These are phyloP conservation scores for Trichoderma arundinaceum DNA, from an alignment of 2,329 filamentous ascomycete genomes.

Conservation along the genomic window DNA sequence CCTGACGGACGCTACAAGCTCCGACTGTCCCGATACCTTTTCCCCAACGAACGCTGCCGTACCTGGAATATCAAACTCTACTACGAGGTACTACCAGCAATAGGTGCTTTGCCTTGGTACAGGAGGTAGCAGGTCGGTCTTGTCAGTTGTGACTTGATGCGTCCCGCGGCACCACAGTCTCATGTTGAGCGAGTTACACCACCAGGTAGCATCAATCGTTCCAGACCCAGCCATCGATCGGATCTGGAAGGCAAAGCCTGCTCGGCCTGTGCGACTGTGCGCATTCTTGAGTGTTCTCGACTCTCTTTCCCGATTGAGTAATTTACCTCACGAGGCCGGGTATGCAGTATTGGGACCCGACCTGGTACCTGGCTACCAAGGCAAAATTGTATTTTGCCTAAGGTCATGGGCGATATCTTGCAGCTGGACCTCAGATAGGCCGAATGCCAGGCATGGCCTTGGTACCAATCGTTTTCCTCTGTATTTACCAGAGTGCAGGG, in stretches of 20 bases:
- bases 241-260: background rate
- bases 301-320: slow-evolving; percentile 13
- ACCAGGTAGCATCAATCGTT: background rate
- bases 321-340: background rate
- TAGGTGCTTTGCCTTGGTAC: no score
- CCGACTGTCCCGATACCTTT: background rate
- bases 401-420: no score
- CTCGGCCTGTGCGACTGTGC: background rate
- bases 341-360: background rate
- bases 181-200: background rate
- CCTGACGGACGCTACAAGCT: background rate
- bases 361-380: background rate
- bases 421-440: no score
- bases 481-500: no score
- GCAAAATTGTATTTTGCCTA: no score
- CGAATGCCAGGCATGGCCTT: no score
- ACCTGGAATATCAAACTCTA: no score
- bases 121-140: no score
- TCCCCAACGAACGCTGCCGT: background rate
- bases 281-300: background rate
- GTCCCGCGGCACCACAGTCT: background rate
- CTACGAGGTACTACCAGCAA: no score
- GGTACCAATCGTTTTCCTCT: no score
- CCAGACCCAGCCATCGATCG: background rate
- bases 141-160: no score